Percentiles rank a stretch among this genome's conserved stretches.
These are phyloP conservation scores for Daldinia concentrica DNA, from an alignment of 495 filamentous ascomycete species.

Conservation along the genomic window DNA sequence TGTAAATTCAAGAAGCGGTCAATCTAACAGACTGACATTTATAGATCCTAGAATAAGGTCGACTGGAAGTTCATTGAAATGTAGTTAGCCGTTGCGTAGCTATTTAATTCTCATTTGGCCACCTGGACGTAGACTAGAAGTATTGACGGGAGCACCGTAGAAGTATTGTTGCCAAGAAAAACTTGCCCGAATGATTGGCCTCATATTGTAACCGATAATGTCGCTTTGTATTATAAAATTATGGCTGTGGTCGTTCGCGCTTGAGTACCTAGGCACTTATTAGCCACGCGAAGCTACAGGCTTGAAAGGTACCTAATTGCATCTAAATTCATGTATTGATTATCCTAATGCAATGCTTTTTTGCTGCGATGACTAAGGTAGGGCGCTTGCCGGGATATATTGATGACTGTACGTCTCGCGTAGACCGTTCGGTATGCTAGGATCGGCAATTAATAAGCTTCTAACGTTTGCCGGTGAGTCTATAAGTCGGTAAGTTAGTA, in stretches of 20 bases:
- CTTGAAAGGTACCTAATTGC: no score
- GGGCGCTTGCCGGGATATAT: background rate
- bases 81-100: slow-evolving; percentile 1
- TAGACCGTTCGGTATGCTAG: background rate
- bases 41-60: background rate
- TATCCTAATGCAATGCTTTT: no score
- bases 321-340: no score
- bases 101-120: no score
- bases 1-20: slow-evolving; percentile 27
- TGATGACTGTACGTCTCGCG: background rate
- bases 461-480: slow-evolving; percentile 10
- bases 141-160: slow-evolving; percentile 1
- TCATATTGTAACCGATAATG: no score
- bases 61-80: background rate
- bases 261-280: background rate
- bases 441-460: slow-evolving; percentile 4
- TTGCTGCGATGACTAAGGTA: background rate
- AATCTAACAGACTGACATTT: slow-evolving; percentile 10
- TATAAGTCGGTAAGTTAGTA: background rate
- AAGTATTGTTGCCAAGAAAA: no score
- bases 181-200: no score
- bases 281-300: no score
- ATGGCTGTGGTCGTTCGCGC: no score
- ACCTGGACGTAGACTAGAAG: no score
- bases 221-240: no score